Evolutionary conservation across 192 early-diverging fungal genomes (phyloP).

Genomic region (Coemansia sp.): DNA sequence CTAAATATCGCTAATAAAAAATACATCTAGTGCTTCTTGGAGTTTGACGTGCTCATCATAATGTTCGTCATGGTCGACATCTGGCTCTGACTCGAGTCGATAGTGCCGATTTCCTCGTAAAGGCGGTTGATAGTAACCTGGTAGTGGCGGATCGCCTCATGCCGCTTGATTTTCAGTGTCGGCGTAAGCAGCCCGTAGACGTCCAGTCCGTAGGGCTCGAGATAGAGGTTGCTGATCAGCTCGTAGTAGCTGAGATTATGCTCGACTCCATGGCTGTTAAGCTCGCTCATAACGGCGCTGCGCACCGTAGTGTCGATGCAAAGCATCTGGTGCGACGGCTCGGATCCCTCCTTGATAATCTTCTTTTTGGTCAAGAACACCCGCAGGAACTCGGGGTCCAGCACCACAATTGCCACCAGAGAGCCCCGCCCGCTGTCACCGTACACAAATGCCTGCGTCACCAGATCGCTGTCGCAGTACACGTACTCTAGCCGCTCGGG

Average conservation of each 20-base stretch:
- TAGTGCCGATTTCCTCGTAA: constrained; percentile 59
- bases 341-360: constrained; percentile 36
- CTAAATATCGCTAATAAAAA: background rate
- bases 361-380: constrained; percentile 56
- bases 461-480: constrained; percentile 72
- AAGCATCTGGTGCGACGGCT: constrained; percentile 58
- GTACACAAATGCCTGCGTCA: constrained; percentile 74
- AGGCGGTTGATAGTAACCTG: constrained; percentile 58
- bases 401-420: constrained; percentile 75
- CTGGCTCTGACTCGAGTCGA: constrained; percentile 31
- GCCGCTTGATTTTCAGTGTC: constrained; percentile 66
- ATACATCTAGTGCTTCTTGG: constrained; percentile 20
- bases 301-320: constrained; percentile 64
- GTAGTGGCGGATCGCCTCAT: constrained; percentile 54
- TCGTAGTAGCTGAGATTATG: constrained; percentile 71
- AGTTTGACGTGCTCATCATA: constrained; percentile 19
- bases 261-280: constrained; percentile 60
- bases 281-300: constrained; percentile 54
- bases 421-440: constrained; percentile 74
- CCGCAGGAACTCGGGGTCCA: constrained; percentile 63
- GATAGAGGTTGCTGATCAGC: constrained; percentile 63
- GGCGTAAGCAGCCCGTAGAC: constrained; percentile 85
- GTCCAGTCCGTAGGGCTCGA: constrained; percentile 69
- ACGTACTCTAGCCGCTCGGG: constrained; percentile 92
- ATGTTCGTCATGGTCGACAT: constrained; percentile 46